Base-by-base conservation (phyloP, 305 asterid genomes). In the Rubia tinctorum region DNA sequence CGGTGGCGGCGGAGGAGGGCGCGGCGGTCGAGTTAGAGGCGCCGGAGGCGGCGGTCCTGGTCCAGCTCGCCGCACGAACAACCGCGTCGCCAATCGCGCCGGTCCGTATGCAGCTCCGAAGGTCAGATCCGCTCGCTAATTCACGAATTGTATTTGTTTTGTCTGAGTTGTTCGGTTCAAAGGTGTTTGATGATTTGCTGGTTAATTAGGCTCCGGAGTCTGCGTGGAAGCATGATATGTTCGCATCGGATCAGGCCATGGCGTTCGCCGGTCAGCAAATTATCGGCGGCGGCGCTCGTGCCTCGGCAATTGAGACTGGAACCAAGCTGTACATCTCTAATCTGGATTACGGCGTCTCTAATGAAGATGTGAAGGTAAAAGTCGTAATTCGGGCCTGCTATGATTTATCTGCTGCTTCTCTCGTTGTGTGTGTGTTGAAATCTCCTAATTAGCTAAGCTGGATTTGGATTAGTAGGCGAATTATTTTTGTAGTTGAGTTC, bases 301-400 rank as follows among this genome's bases (percentile, higher is more conserved):
- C 90, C 18, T 83, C 97, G 59, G 82, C 86, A 71, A 95, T 95
- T 45, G 97, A 90, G 87, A 94, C 98, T 6, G 99, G 99, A 77
- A 89, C 98, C 1, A 92, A 94, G 84, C 83, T 94, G 23, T 95
- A 89, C 80, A 83, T 92, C 51, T 95, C 99, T 27, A 90, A 95
- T 84, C 86, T 95, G 9, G 99, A 95, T 66, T 90, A 92, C 51
- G 93, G 97, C 9, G 99, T 95, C 69, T 90, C 99, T 6, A 86
- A 79, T 8, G 98, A 92, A 73, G 99, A 95, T 85, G 80, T 92
- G 73, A 95, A 90, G 97, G 99, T 95, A 58, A 45, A 34, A 56
- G 27, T 44, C 7, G 23, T 23, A 20, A 44, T 7, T 51, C 25
- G 13, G 15, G 42, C 6, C 8, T 45, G 43, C 34, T 25, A 25